These are phyloP conservation scores for Phytophthora vignae DNA, from an alignment of 352 stramenopile genomes.

Conservation along the genomic window DNA sequence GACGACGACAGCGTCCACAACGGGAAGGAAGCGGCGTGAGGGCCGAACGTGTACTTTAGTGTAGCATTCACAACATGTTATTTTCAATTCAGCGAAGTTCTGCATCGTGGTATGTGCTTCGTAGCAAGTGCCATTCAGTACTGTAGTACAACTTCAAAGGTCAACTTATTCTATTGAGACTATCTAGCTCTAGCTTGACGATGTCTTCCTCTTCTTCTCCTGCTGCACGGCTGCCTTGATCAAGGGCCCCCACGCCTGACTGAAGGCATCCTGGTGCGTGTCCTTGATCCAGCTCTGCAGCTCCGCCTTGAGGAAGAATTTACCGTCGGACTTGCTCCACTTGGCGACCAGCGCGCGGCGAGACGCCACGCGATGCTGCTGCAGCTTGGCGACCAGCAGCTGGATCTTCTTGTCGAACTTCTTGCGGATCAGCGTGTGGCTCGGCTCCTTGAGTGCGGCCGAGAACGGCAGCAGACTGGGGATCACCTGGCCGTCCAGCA, in stretches of 20 bases:
- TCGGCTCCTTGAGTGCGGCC: slow-evolving; percentile 93
- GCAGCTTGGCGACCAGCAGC: slow-evolving; percentile 72
- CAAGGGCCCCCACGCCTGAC: slow-evolving; percentile 53
- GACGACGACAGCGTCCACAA: slow-evolving; percentile 46
- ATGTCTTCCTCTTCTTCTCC: slow-evolving; percentile 19
- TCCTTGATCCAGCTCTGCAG: slow-evolving; percentile 69
- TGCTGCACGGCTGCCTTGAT: slow-evolving; percentile 35
- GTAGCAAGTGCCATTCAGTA: too few species aligned
- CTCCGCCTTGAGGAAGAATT: slow-evolving; percentile 57
- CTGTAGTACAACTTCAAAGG: too few species aligned
- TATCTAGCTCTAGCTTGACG: slow-evolving; percentile 10
- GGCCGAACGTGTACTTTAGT: not conserved
- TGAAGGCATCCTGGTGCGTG: slow-evolving; percentile 58
- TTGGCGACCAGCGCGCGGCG: slow-evolving; percentile 46
- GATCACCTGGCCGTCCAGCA: slow-evolving; percentile 78
- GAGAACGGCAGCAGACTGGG: slow-evolving; percentile 74
- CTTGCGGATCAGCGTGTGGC: slow-evolving; percentile 90
- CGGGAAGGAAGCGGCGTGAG: not conserved
- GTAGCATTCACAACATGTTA: not conserved
- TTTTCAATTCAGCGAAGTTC: not conserved
- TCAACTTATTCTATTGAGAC: slow-evolving; percentile 1
- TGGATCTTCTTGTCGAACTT: slow-evolving; percentile 92
- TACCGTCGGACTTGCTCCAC: slow-evolving; percentile 49
- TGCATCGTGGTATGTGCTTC: too few species aligned
- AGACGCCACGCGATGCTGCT: slow-evolving; percentile 53